These are phyloP conservation scores for Tirmania nivea DNA, from an alignment of 495 filamentous ascomycete species.

Conservation along the genomic window DNA sequence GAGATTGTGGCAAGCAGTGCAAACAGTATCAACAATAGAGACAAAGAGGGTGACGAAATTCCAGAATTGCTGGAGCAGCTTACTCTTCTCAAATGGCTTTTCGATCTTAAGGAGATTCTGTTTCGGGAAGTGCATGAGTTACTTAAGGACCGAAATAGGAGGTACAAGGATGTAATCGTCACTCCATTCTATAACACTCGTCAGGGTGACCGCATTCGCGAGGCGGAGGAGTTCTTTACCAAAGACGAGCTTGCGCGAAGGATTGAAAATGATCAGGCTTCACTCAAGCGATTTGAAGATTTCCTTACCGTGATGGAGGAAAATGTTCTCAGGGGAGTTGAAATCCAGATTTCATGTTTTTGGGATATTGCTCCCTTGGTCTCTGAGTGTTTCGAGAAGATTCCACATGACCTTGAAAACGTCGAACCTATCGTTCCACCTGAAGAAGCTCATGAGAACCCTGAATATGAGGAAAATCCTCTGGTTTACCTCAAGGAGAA, in stretches of 20 bases:
- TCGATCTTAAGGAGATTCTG: constrained; percentile 72
- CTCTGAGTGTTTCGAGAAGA: constrained; percentile 48
- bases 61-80: constrained; percentile 86
- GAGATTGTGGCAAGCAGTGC: constrained; percentile 7
- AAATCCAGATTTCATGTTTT: constrained; percentile 75
- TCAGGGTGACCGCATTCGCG: constrained; percentile 48
- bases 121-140: constrained; percentile 69
- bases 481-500: constrained; percentile 73
- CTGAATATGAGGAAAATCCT: constrained; percentile 51
- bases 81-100: constrained; percentile 91
- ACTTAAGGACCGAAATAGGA: constrained; percentile 58
- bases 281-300: constrained; percentile 46
- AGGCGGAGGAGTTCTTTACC: constrained; percentile 60
- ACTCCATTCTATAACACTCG: constrained; percentile 53
- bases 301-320: constrained; percentile 65
- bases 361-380: constrained; percentile 92
- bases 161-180: constrained; percentile 60
- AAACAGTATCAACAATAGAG: constrained; percentile 15
- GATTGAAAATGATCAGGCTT: constrained; percentile 39
- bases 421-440: constrained; percentile 34
- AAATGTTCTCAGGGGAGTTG: constrained; percentile 70
- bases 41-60: constrained; percentile 87
- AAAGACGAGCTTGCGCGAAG: constrained; percentile 51
- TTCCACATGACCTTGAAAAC: constrained; percentile 30
- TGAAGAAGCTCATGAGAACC: constrained; percentile 67